These are phyloP conservation scores for Pseudogymnoascus sp. DNA, from an alignment of 2,329 filamentous ascomycete genomes.

Conservation along the genomic window DNA sequence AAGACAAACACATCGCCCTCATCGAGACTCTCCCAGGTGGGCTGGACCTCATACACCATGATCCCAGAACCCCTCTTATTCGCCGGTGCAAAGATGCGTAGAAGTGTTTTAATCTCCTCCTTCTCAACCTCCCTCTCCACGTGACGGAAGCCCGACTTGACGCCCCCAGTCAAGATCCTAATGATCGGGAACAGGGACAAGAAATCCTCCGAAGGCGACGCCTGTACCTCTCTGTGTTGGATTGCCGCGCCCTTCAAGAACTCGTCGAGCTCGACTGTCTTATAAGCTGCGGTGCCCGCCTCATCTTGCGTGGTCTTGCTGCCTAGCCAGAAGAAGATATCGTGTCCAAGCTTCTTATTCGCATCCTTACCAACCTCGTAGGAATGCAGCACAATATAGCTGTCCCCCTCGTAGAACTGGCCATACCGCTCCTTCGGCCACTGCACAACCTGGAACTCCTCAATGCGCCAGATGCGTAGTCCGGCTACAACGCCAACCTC, in stretches of 20 bases:
- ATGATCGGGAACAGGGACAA: slow-evolving; percentile 53
- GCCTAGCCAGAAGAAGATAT: slow-evolving; percentile 67
- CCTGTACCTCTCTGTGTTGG: slow-evolving; percentile 60
- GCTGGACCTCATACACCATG: slow-evolving; percentile 58
- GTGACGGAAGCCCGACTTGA: slow-evolving; percentile 56
- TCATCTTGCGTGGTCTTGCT: slow-evolving; percentile 61
- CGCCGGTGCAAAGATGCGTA: slow-evolving; percentile 56
- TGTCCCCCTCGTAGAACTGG: slow-evolving; percentile 61
- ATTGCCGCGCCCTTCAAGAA: slow-evolving; percentile 55
- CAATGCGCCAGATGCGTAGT: slow-evolving; percentile 59
- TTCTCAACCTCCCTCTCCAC: slow-evolving; percentile 44
- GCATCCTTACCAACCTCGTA: slow-evolving; percentile 44
- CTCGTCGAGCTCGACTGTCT: slow-evolving; percentile 64
- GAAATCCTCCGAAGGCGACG: slow-evolving; percentile 48
- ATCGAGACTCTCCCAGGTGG: slow-evolving; percentile 55
- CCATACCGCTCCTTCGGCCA: slow-evolving; percentile 53
- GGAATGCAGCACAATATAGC: slow-evolving; percentile 59
- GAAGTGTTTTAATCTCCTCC: slow-evolving; percentile 43
- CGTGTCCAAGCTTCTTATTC: slow-evolving; percentile 46
- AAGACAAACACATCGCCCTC: slow-evolving; percentile 61
- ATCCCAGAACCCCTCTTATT: slow-evolving; percentile 42
- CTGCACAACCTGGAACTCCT: slow-evolving; percentile 57
- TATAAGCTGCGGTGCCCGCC: slow-evolving; percentile 62
- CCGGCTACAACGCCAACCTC: slow-evolving; percentile 46
- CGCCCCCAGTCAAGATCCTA: slow-evolving; percentile 54